These are phyloP conservation scores for Furcasterigmium sp. DNA, from an alignment of 2,329 filamentous ascomycete genomes.

Conservation along the genomic window DNA sequence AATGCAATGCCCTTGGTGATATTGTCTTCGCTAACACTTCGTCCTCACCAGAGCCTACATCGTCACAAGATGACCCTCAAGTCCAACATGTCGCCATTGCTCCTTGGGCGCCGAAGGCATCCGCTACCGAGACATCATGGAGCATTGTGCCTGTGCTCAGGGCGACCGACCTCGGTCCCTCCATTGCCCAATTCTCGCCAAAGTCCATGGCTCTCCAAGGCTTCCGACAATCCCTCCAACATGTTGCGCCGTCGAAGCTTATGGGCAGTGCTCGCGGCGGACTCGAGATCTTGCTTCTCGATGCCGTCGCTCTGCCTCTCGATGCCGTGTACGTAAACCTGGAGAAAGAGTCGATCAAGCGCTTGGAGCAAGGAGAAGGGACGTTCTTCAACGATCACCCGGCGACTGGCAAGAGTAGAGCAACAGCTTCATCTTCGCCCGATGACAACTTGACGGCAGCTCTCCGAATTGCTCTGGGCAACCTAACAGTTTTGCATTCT, in stretches of 20 bases:
- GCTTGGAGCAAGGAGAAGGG: conserved; percentile 76
- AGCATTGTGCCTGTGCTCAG: conserved; percentile 73
- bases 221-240: conserved; percentile 69
- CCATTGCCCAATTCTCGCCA: conserved; percentile 74
- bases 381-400: conserved; percentile 69
- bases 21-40: not conserved
- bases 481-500: conserved; percentile 71
- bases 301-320: conserved; percentile 73
- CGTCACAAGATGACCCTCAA: not conserved
- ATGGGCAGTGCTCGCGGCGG: conserved; percentile 66
- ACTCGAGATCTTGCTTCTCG: conserved; percentile 78
- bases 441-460: conserved; percentile 58
- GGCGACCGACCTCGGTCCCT: conserved; percentile 62
- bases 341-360: conserved; percentile 72
- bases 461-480: conserved; percentile 69
- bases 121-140: conserved; percentile 65
- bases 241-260: conserved; percentile 70
- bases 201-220: conserved; percentile 69
- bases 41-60: not conserved
- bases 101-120: conserved; percentile 61
- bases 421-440: conserved; percentile 24
- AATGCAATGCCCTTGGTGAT: conserved; percentile 22
- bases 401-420: conserved; percentile 29
- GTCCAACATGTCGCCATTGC: conserved; percentile 65
- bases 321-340: conserved; percentile 85